phyloP scores from a whole-genome alignment of 805 yeast species.

The Lachancea nothofagi region DNA sequence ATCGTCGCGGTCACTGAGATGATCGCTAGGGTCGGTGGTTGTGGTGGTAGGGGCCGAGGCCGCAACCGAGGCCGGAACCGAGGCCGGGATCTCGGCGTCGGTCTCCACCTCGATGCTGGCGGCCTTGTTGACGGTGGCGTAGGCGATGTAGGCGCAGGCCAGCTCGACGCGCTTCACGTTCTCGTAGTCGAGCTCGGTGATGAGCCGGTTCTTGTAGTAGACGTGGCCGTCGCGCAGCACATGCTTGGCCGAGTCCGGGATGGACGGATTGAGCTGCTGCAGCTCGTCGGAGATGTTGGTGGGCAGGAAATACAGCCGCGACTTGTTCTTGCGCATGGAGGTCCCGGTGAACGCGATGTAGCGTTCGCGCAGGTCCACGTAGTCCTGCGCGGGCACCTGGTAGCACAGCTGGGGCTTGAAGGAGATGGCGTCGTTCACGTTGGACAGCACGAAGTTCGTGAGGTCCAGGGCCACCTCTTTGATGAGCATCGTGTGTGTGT shows the following conservation, averaged over 20 bases:
- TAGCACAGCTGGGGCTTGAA: slow-evolving; percentile 25
- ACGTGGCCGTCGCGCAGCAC: slow-evolving; percentile 17
- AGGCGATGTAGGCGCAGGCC: slow-evolving; percentile 23
- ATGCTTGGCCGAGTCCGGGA: slow-evolving; percentile 22
- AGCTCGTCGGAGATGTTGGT: slow-evolving; percentile 24
- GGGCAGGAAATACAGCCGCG: slow-evolving; percentile 22
- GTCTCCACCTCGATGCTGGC: slow-evolving; percentile 18
- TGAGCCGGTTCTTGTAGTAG: slow-evolving; percentile 23
- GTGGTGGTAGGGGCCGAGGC: background rate
- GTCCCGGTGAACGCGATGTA: slow-evolving; percentile 26
- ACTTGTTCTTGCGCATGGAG: slow-evolving; percentile 22
- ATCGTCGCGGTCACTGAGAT: background rate
- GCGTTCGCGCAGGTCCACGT: slow-evolving; percentile 17
- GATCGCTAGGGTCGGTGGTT: slow-evolving; percentile 1
- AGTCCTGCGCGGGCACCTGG: slow-evolving; percentile 23
- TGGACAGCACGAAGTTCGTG: slow-evolving; percentile 22
- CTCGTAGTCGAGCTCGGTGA: slow-evolving; percentile 22
- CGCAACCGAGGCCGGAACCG: background rate
- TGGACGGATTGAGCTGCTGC: slow-evolving; percentile 22
- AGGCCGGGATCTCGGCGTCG: background rate
- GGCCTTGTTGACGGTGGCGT: slow-evolving; percentile 21
- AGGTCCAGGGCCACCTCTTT: slow-evolving; percentile 22
- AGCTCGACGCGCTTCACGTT: slow-evolving; percentile 23
- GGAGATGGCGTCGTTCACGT: slow-evolving; percentile 24
- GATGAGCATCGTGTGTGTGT: slow-evolving; percentile 9